A percentile compares a stretch with the other conserved stretches of the same genome.
phyloP scores from a whole-genome alignment of 2,329 filamentous ascomycete species.

The Pseudovirgaria hyperparasitica region DNA sequence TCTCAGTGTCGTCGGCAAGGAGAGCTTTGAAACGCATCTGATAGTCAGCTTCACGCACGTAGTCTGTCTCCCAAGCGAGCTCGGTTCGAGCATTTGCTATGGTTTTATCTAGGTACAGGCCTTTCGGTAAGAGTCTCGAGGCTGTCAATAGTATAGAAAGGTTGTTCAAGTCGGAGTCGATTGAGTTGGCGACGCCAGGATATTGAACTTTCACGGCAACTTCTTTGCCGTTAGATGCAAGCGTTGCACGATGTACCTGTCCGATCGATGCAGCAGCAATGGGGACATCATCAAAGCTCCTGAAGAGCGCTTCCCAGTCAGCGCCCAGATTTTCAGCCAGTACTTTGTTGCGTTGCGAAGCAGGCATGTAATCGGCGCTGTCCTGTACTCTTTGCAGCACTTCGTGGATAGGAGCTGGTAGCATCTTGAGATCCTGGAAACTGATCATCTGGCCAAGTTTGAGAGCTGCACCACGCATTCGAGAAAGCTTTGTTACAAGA shows the following conservation, averaged over 20 bases:
- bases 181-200: conserved; percentile 87
- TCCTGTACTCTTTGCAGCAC: conserved; percentile 93
- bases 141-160: conserved; percentile 82
- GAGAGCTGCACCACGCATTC: conserved; percentile 92
- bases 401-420: conserved; percentile 74
- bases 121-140: conserved; percentile 77
- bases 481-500: conserved; percentile 80
- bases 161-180: conserved; percentile 93
- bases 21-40: conserved; percentile 64
- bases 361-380: conserved; percentile 94
- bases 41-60: conserved; percentile 74
- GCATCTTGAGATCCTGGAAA: conserved; percentile 93
- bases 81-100: conserved; percentile 90
- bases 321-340: conserved; percentile 64
- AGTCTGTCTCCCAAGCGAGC: conserved; percentile 95
- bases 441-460: conserved; percentile 98
- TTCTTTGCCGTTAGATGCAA: conserved; percentile 58
- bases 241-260: conserved; percentile 77
- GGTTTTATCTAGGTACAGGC: conserved; percentile 90
- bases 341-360: conserved; percentile 81
- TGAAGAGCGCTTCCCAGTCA: conserved; percentile 75
- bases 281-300: conserved; percentile 76
- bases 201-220: conserved; percentile 98
- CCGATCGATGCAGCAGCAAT: conserved; percentile 95
- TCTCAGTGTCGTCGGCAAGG: conserved; percentile 57